phyloP scores from a whole-genome alignment of 202 grass and related monocot genomes.

The Brachypodium distachyon region DNA sequence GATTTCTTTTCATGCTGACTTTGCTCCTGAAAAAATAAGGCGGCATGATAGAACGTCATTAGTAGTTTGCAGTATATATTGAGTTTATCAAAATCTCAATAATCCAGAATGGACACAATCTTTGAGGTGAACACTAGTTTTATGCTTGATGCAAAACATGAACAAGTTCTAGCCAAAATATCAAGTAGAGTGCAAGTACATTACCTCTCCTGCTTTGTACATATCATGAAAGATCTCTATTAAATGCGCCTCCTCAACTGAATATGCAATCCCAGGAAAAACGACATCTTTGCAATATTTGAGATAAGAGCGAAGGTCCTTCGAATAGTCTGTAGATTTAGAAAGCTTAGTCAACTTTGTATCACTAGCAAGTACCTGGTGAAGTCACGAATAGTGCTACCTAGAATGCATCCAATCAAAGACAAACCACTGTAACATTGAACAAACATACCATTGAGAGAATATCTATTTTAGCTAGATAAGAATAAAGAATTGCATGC shows the following conservation, averaged over 20 bases:
- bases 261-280: conserved; percentile 56
- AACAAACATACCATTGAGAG: not conserved
- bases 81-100: not conserved
- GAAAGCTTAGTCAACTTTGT: not conserved
- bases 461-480: not conserved
- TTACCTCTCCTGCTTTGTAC: conserved; percentile 65
- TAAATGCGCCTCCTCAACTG: conserved; percentile 44
- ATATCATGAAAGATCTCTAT: conserved; percentile 56
- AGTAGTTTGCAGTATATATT: not conserved
- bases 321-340: conserved; percentile 55
- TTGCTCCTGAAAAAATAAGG: not conserved
- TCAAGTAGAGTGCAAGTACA: not conserved
- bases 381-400: not conserved
- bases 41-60: not conserved
- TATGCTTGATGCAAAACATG: not conserved
- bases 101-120: not conserved
- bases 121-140: not conserved
- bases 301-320: conserved; percentile 57
- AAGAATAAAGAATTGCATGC: not conserved
- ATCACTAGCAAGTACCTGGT: not conserved
- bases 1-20: not conserved
- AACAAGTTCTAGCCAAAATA: not conserved
- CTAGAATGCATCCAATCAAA: not conserved
- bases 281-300: conserved; percentile 73
- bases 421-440: not conserved